Evolutionary conservation across 192 early-diverging fungal genomes (phyloP).

Genomic region (Coemansia brasiliensis): DNA sequence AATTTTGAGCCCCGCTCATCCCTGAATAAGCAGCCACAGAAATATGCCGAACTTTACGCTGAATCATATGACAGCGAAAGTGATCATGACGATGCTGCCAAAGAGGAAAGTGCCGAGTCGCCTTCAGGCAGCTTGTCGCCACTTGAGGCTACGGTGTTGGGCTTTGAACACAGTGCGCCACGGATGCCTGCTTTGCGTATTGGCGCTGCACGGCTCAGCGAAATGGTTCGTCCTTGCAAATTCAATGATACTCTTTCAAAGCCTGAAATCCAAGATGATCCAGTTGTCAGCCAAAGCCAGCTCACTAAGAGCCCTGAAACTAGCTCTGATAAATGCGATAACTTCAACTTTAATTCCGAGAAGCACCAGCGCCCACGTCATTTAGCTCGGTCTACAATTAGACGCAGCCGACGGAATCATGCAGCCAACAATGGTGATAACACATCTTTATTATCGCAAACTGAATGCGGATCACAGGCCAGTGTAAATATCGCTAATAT

Average conservation of each 20-base stretch:
- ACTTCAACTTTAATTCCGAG: no score
- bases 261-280: not conserved
- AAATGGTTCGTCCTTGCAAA: conserved; percentile 19
- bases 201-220: conserved; percentile 37
- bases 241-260: not conserved
- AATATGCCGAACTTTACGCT: conserved; percentile 23
- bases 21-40: not conserved
- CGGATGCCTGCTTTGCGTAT: conserved; percentile 16
- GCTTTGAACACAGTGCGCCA: conserved; percentile 20
- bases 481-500: not conserved
- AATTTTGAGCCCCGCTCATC: not conserved
- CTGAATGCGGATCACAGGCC: not conserved
- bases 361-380: no score
- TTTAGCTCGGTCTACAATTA: conserved; percentile 5
- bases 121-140: conserved; percentile 3
- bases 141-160: conserved; percentile 15
- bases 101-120: not conserved
- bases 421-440: not conserved
- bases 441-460: not conserved
- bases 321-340: no score
- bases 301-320: no score
- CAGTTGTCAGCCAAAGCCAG: not conserved
- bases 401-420: not conserved
- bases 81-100: conserved; percentile 1
- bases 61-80: conserved; percentile 30